phyloP scores from a whole-genome alignment of 495 filamentous ascomycete species.

The Oleoguttula mirabilis region DNA sequence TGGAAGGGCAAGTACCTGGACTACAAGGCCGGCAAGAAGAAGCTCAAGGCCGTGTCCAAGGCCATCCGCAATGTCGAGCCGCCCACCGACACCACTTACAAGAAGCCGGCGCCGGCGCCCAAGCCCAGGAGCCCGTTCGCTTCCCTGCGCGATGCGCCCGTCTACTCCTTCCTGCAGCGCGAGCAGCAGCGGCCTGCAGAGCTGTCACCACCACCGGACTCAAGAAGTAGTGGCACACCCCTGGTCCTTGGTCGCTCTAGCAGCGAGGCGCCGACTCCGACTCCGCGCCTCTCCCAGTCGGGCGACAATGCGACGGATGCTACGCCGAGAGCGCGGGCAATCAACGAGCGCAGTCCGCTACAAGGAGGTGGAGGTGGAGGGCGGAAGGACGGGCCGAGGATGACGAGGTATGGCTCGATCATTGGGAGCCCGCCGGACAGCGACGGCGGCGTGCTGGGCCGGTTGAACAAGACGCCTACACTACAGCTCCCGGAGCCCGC shows the following conservation, averaged over 20 bases:
- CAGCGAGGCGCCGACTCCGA: constrained; percentile 1
- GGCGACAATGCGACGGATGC: background rate
- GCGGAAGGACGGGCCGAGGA: constrained; percentile 18
- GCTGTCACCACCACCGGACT: constrained; percentile 2
- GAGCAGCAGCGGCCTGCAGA: constrained; percentile 1
- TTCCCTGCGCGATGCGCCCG: constrained; percentile 30
- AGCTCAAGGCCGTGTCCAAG: constrained; percentile 65
- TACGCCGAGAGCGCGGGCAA: background rate
- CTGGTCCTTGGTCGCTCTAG: background rate
- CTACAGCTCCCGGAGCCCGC: constrained; percentile 68
- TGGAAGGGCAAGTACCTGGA: constrained; percentile 87
- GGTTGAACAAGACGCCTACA: constrained; percentile 27
- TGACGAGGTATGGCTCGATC: constrained; percentile 62
- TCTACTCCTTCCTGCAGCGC: constrained; percentile 26
- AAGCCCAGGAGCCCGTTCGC: constrained; percentile 15
- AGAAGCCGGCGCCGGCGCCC: background rate
- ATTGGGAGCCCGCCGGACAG: constrained; percentile 46
- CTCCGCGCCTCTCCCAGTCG: background rate
- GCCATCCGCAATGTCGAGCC: constrained; percentile 40
- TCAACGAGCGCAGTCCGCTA: constrained; percentile 20
- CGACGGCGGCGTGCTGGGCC: background rate
- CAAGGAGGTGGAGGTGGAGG: no score
- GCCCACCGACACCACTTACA: no score
- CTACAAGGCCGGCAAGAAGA: constrained; percentile 86
- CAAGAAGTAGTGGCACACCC: constrained; percentile 2